These are phyloP conservation scores for Phytophthora agathidicida DNA, from an alignment of 352 stramenopile species.

Conservation along the genomic window DNA sequence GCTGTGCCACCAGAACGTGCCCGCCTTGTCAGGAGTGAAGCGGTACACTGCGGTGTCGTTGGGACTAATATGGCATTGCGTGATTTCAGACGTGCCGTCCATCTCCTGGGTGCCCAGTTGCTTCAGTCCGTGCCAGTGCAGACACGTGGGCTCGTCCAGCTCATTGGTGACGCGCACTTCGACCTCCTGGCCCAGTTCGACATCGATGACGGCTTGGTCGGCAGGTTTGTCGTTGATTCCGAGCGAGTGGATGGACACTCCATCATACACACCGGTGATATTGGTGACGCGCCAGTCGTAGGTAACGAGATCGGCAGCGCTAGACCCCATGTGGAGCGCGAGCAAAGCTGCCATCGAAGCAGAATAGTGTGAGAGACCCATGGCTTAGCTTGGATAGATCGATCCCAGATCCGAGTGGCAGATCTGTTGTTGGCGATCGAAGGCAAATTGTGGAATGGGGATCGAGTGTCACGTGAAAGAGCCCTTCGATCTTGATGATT, in stretches of 20 bases:
- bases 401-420: too few species aligned
- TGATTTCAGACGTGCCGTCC: conserved; percentile 42
- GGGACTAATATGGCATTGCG: conserved; percentile 39
- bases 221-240: conserved; percentile 39
- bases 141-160: conserved; percentile 23
- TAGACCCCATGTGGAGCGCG: not conserved
- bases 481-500: too few species aligned
- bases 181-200: conserved; percentile 32
- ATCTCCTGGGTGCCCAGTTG: conserved; percentile 43
- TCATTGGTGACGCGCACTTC: conserved; percentile 36
- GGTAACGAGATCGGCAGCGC: conserved; percentile 24
- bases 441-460: conserved; percentile 4
- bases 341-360: not conserved
- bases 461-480: too few species aligned
- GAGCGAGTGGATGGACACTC: conserved; percentile 21
- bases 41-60: conserved; percentile 29
- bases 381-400: not conserved
- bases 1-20: conserved; percentile 48
- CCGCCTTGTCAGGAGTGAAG: conserved; percentile 35
- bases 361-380: conserved; percentile 10
- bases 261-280: conserved; percentile 26
- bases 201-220: conserved; percentile 35
- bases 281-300: conserved; percentile 37
- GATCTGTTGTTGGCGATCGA: not conserved
- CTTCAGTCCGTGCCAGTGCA: conserved; percentile 50